Evolutionary conservation across 83 land plant species (phyloP).

Genomic region (Thuja plicata): DNA sequence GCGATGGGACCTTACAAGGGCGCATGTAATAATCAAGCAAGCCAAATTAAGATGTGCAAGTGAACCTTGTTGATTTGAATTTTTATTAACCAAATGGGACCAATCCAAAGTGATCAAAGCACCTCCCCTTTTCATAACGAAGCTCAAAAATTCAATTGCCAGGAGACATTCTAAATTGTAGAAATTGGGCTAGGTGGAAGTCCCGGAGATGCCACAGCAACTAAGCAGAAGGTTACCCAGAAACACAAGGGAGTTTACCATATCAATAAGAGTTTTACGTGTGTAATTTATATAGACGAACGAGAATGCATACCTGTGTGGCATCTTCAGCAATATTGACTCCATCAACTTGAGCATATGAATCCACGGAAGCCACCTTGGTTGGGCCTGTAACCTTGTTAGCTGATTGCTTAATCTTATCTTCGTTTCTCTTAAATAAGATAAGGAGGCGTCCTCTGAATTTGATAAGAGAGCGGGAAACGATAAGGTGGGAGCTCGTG

Average conservation of each 20-base stretch:
- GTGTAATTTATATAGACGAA: neutral
- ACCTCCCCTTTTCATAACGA: neutral
- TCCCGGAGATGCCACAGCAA: neutral
- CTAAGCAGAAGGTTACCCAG: neutral
- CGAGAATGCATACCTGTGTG: neutral
- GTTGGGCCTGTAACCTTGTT: neutral
- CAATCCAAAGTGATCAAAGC: neutral
- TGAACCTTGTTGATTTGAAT: neutral
- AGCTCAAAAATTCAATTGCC: neutral
- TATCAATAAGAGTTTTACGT: neutral
- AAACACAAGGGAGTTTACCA: neutral
- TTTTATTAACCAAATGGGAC: neutral
- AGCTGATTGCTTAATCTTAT: neutral
- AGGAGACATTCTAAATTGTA: neutral
- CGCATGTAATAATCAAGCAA: neutral
- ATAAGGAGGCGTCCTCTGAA: neutral
- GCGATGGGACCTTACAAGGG: neutral
- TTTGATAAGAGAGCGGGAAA: neutral
- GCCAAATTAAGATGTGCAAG: neutral
- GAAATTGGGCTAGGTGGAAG: neutral
- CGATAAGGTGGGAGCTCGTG: neutral
- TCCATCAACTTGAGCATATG: neutral
- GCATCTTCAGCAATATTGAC: conserved; percentile 1
- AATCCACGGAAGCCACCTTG: neutral
- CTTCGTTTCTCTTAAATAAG: neutral